Conservation (phyloP, 2,329 filamentous ascomycete genomes). For the Microdochium nivale region DNA sequence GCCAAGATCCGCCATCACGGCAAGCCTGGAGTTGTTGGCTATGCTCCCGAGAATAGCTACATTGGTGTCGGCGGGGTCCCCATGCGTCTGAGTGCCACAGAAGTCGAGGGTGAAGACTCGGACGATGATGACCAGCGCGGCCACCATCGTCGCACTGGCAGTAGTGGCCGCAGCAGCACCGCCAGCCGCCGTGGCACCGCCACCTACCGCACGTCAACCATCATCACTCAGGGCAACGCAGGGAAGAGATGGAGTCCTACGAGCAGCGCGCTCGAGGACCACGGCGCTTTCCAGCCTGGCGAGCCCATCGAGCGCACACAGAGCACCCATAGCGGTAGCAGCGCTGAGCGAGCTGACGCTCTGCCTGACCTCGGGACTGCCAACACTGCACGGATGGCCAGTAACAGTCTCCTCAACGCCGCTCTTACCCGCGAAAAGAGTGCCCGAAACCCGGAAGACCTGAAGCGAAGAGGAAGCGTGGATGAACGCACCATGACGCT, state of each 20-base stretch:
- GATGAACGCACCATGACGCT: constrained; percentile 76
- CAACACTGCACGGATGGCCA: constrained; percentile 40
- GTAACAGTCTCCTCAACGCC: constrained; percentile 50
- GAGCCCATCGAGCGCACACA: constrained; percentile 25
- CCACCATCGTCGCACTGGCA: constrained; percentile 64
- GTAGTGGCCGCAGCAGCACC: constrained; percentile 65
- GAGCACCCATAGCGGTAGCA: constrained; percentile 47
- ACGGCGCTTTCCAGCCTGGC: constrained; percentile 17
- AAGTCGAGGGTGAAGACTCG: constrained; percentile 82
- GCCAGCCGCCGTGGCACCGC: constrained; percentile 38
- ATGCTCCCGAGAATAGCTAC: constrained; percentile 68
- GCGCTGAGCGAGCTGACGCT: constrained; percentile 51
- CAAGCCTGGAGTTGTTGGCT: constrained; percentile 70
- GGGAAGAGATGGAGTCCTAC: constrained; percentile 41
- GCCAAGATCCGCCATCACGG: constrained; percentile 86
- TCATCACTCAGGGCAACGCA: constrained; percentile 23
- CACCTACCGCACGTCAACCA: constrained; percentile 41
- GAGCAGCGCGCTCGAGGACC: constrained; percentile 41
- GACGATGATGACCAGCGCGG: constrained; percentile 60
- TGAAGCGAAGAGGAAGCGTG: constrained; percentile 70
- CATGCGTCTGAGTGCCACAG: constrained; percentile 85
- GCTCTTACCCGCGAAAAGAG: constrained; percentile 56
- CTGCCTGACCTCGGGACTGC: constrained; percentile 41
- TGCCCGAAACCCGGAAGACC: constrained; percentile 59
- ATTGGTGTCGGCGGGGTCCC: constrained; percentile 73